Base-by-base conservation (phyloP, 2,329 filamentous ascomycete genomes). In the Colletotrichum simmondsii region DNA sequence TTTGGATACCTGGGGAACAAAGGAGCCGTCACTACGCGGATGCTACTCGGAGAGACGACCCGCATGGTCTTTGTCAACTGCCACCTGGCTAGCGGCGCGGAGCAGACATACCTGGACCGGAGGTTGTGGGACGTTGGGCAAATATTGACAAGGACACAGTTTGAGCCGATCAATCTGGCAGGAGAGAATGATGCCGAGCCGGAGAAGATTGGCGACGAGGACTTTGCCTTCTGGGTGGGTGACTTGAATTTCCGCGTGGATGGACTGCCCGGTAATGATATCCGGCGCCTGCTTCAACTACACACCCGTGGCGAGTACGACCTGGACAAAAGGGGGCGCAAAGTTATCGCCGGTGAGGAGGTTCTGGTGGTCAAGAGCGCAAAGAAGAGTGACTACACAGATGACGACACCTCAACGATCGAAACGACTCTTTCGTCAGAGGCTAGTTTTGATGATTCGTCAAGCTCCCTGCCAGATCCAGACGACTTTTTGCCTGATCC, bases 1-100 rank as follows among this genome's bases (percentile, higher is more conserved):
- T 90, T 97, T 82, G 96, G 96, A 0, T 98, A 98, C 79, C 92
- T 98, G 85, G 97, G 97, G 11, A 99, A 99, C 82, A 99, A 99
- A 81, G 97, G 97, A 1, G 96, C 94, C 4, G 93, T 98, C 0
- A 90, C 92, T 3, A 93, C 93, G 4, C 90, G 96, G 24, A 85
- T 99, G 4, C 87, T 99, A 1, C 85, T 99, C 1, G 97, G 96
- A 2, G 97, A 98, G 81, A 95, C 95, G 0, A 98, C 97, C 0
- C 90, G 93, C 35, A 84, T 99, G 68, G 92, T 97, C 28, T 98
- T 99, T 80, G 87, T 98, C 76, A 98, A 99, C 81, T 94, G 91
- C 69, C 97, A 99, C 83, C 87, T 99, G 28, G 93, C 95, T 74
- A 97, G 96, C 65, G 97, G 97, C 32, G 90, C 92, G 8, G 95